phyloP scores from a whole-genome alignment of 129 eudicot genomes.

The Lactuca sativa region DNA sequence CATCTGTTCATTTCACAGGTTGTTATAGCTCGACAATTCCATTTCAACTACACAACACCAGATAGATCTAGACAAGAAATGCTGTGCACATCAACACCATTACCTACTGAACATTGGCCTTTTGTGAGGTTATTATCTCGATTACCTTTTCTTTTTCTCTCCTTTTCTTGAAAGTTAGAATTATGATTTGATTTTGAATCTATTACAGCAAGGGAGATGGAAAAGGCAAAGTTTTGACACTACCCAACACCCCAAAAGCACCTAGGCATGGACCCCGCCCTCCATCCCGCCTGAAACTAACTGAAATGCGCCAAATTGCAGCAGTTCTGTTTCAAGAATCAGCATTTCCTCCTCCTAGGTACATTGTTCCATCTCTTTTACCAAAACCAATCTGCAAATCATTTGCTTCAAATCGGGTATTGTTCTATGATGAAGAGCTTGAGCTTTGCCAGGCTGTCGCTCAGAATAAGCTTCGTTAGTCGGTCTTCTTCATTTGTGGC shows the following conservation, averaged over 20 bases:
- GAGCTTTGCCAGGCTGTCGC: slow-evolving; percentile 99
- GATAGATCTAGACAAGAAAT: slow-evolving; percentile 90
- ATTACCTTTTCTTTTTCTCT: not conserved
- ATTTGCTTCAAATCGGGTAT: slow-evolving; percentile 74
- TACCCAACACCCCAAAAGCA: slow-evolving; percentile 92
- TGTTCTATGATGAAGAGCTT: slow-evolving; percentile 82
- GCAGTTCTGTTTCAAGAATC: slow-evolving; percentile 94
- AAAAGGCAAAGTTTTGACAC: slow-evolving; percentile 38
- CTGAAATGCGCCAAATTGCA: slow-evolving; percentile 84
- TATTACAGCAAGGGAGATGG: slow-evolving; percentile 63
- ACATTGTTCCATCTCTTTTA: slow-evolving; percentile 66
- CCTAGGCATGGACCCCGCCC: slow-evolving; percentile 98
- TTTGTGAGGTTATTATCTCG: slow-evolving; percentile 49
- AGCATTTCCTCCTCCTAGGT: slow-evolving; percentile 57
- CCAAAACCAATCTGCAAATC: slow-evolving; percentile 78
- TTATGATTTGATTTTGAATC: slow-evolving; percentile 1
- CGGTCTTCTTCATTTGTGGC: not conserved
- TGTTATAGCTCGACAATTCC: slow-evolving; percentile 67
- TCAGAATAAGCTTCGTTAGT: slow-evolving; percentile 88
- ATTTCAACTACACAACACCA: slow-evolving; percentile 95
- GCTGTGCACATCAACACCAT: slow-evolving; percentile 77
- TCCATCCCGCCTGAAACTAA: slow-evolving; percentile 76
- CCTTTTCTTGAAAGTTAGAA: not conserved
- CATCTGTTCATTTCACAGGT: slow-evolving; percentile 42
- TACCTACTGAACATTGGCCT: slow-evolving; percentile 86